A percentile compares a stretch with the other conserved stretches of the same genome.
Evolutionary conservation across 345 rosid species (phyloP).

Genomic region (Eucalyptus erythrocorys): DNA sequence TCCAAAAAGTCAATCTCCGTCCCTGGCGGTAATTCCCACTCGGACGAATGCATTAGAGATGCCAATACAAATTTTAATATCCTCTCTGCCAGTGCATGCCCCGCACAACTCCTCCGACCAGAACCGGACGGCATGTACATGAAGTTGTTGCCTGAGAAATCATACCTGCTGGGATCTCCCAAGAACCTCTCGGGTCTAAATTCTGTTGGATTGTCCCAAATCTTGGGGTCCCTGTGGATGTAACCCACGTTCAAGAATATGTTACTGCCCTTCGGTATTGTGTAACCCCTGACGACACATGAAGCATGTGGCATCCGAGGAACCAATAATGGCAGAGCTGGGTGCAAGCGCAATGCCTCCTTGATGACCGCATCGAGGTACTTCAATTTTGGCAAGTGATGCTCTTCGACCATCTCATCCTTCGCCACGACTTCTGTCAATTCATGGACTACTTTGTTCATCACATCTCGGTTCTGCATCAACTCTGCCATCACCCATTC

Average conservation of each 20-base stretch:
- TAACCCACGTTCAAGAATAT: not conserved
- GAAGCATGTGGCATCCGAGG: not conserved
- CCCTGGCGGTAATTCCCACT: not conserved
- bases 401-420: not conserved
- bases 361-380: not conserved
- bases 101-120: not conserved
- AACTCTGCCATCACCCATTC: slow-evolving; percentile 44
- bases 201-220: not conserved
- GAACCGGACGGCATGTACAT: not conserved
- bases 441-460: not conserved
- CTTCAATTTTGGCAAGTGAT: not conserved
- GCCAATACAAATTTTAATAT: not conserved
- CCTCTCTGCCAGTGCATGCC: not conserved
- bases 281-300: not conserved
- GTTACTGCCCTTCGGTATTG: not conserved
- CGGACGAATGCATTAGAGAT: not conserved
- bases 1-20: not conserved
- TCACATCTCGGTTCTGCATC: slow-evolving; percentile 8
- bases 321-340: not conserved
- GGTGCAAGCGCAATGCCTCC: not conserved
- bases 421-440: not conserved
- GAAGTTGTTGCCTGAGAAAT: not conserved
- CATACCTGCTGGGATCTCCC: not conserved
- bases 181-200: not conserved
- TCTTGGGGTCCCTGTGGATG: not conserved